A percentile compares a stretch with the other conserved stretches of the same genome.
phyloP scores from a whole-genome alignment of 2,329 filamentous ascomycete genomes.

The Claviceps digitariae region DNA sequence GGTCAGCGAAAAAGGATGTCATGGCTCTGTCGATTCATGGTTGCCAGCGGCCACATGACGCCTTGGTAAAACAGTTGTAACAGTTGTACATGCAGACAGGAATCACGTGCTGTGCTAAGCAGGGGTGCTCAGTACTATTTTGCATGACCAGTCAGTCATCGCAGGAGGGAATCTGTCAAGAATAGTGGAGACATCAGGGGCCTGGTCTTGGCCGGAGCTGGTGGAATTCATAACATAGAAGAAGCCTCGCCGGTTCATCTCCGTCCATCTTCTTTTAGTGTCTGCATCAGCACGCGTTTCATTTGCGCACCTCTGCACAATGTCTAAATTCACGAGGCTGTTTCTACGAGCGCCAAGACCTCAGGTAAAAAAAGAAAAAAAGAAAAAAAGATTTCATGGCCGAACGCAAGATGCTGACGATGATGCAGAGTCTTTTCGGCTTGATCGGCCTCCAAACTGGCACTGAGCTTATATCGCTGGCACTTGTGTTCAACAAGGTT shows the following conservation, averaged over 20 bases:
- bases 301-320: constrained; percentile 7
- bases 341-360: constrained; percentile 26
- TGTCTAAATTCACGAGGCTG: constrained; percentile 24
- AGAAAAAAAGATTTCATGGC: no score
- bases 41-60: neutral
- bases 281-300: neutral
- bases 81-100: neutral
- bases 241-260: neutral
- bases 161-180: no score
- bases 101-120: neutral
- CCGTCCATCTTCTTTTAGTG: neutral
- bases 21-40: neutral
- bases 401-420: constrained; percentile 4
- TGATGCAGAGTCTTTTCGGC: constrained; percentile 63
- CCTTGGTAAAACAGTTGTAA: neutral
- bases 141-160: no score
- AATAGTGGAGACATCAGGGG: neutral
- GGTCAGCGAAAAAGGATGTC: neutral
- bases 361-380: constrained; percentile 19
- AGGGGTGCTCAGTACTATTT: no score
- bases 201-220: neutral
- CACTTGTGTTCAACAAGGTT: constrained; percentile 81
- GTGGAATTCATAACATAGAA: neutral
- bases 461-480: constrained; percentile 69
- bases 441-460: constrained; percentile 77